Evolutionary conservation across 1,284 basidiomycete species (phyloP).

Genomic region (Porogramme epimiltina): DNA sequence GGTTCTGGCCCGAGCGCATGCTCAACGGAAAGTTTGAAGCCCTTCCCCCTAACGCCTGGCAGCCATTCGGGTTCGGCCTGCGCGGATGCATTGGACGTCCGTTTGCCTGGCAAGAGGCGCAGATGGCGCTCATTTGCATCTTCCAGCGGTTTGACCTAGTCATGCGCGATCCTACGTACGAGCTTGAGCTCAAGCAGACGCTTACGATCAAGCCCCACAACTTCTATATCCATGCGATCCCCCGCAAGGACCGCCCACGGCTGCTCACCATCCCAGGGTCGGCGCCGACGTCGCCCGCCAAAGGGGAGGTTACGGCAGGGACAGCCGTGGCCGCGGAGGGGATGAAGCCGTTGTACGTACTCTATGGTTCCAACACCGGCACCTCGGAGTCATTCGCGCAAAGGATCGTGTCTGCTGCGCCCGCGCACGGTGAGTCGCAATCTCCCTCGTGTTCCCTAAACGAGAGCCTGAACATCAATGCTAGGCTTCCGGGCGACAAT

Average conservation of each 20-base stretch:
- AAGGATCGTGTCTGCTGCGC: slow-evolving; percentile 42
- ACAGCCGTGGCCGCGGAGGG: background rate
- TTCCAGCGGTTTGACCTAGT: slow-evolving; percentile 48
- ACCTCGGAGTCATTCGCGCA: slow-evolving; percentile 53
- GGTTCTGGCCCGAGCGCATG: slow-evolving; percentile 43
- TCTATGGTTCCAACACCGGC: slow-evolving; percentile 52
- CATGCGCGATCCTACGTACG: slow-evolving; percentile 44
- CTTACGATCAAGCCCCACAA: slow-evolving; percentile 51
- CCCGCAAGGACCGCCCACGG: slow-evolving; percentile 25
- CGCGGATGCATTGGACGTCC: slow-evolving; percentile 36
- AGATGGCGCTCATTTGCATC: slow-evolving; percentile 43
- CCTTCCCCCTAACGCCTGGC: slow-evolving; percentile 47
- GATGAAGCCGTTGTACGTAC: slow-evolving; percentile 36
- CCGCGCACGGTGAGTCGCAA: slow-evolving; percentile 35
- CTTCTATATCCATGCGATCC: slow-evolving; percentile 43
- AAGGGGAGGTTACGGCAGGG: too few relatives aligned
- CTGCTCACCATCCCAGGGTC: slow-evolving; percentile 17
- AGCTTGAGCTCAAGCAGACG: slow-evolving; percentile 44
- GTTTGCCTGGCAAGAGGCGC: slow-evolving; percentile 53
- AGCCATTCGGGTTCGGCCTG: slow-evolving; percentile 44
- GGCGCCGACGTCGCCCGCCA: too few relatives aligned
- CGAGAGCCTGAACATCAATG: too few relatives aligned
- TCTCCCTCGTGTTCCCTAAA: background rate
- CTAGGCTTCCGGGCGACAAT: slow-evolving; percentile 45
- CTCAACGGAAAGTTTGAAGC: slow-evolving; percentile 46